Base-by-base conservation (phyloP, 2,329 filamentous ascomycete species). In the Claviceps lovelessii region DNA sequence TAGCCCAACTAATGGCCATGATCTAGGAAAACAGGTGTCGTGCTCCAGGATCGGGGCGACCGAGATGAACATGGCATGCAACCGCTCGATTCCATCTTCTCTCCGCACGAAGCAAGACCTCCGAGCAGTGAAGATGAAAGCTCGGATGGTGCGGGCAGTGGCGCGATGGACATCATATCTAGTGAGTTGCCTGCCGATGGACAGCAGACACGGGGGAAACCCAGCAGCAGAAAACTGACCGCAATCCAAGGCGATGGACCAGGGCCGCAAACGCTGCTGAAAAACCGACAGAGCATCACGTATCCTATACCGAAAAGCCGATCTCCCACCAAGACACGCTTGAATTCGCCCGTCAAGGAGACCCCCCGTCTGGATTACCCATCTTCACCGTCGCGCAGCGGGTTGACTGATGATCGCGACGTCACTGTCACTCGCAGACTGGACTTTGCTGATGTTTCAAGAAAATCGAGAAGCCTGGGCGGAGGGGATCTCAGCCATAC, bases 51-150 rank as follows among this genome's bases (percentile, higher is more conserved):
- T 64, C 82, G 76, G 54, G 88, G 88, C 53, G 75, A 84, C 57
- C 86, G 89, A 71, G 91, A 97, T 71, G 90, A 94, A 67, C 77
- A 95, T 76, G 93, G 91, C 68, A 83, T 98, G 74, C 89, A 96
- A 67, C 85, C 88, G 41, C 79, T 95, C 56, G 87, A 91, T 41
- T 81, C 82, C 61, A 81, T 97, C 60, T 95, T 95, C 69, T 96
- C 90, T 9, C 95, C 90, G 23, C 90, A 90, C 15, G 79, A 81
- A 60, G 86, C 84, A 63, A 59, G 49, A 58, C 63, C 58, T 58
- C 62, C 35, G 57, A 61, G 50, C 47, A 59, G 52, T 62, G 69
- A 48, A 23, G 35, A 62, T 58, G 64, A 60, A 46, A 54, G 33
- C 17, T 56, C 54, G n/a, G 57, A 59, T 48, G 62, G 62, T 10